A percentile compares a stretch with the other conserved stretches of the same genome.
These are phyloP conservation scores for Trametopsis cervina DNA, from an alignment of 768 basidiomycete genomes.

Conservation along the genomic window DNA sequence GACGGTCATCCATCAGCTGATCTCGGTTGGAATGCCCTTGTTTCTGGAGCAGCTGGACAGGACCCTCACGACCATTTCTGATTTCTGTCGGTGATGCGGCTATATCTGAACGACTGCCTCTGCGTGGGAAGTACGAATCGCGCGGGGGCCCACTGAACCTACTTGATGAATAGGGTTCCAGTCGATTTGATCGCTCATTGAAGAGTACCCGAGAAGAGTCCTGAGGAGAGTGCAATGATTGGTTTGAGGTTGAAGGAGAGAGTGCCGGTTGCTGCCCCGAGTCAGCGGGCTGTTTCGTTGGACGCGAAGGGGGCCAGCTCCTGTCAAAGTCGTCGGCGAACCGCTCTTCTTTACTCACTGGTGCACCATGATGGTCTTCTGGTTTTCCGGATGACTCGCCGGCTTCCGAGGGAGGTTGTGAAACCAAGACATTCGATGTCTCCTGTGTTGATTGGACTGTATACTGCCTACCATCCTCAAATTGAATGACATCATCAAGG, in stretches of 20 bases:
- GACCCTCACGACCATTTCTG: constrained; percentile 39
- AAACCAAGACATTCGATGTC: neutral
- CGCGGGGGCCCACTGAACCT: constrained; percentile 32
- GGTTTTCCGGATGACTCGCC: neutral
- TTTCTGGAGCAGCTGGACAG: constrained; percentile 61
- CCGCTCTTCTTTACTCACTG: constrained; percentile 77
- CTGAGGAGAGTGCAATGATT: constrained; percentile 39
- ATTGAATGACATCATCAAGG: constrained; percentile 85
- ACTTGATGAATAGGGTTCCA: constrained; percentile 72
- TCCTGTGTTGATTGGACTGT: constrained; percentile 42
- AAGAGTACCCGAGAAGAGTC: constrained; percentile 76
- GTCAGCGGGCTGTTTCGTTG: constrained; percentile 35
- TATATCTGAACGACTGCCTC: constrained; percentile 38
- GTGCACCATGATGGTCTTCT: constrained; percentile 22
- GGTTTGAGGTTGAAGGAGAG: constrained; percentile 28
- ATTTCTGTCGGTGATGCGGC: constrained; percentile 32
- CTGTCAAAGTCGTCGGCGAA: constrained; percentile 94
- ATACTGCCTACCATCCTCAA: constrained; percentile 91
- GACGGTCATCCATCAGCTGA: constrained; percentile 2
- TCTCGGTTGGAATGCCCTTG: constrained; percentile 20
- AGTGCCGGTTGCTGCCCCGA: constrained; percentile 34
- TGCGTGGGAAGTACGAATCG: constrained; percentile 25
- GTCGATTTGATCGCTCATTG: constrained; percentile 86
- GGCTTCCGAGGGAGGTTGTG: neutral
- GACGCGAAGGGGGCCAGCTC: constrained; percentile 81